phyloP scores from a whole-genome alignment of 2,329 filamentous ascomycete genomes.

The Apiospora kogelbergensis region DNA sequence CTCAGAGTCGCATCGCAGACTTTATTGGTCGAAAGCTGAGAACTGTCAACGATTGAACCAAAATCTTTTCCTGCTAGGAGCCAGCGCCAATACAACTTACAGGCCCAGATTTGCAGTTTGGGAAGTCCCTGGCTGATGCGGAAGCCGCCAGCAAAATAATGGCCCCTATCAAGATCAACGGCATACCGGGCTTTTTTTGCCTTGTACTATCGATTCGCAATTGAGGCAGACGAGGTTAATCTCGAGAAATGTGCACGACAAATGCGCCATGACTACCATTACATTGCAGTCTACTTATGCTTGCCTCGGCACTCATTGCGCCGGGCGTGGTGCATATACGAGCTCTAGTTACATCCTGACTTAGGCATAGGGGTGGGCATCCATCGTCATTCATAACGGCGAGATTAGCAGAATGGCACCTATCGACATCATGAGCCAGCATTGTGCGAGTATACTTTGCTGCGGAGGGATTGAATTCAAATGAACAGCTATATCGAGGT shows the following conservation, averaged over 20 bases:
- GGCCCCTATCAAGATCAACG: background rate
- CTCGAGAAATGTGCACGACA: background rate
- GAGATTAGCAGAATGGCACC: background rate
- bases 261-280: background rate
- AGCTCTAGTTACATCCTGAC: background rate
- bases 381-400: background rate
- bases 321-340: background rate
- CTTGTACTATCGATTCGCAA: background rate
- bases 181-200: background rate
- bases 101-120: conserved; percentile 27
- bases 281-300: background rate
- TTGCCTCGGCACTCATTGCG: background rate
- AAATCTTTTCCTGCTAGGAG: background rate
- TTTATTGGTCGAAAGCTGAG: conserved; percentile 28
- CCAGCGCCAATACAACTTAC: conserved; percentile 16
- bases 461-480: background rate
- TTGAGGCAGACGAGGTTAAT: background rate
- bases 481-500: background rate
- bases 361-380: background rate
- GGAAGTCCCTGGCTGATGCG: conserved; percentile 25
- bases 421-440: background rate
- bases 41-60: background rate
- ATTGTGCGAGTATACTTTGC: background rate
- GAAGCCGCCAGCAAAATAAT: conserved; percentile 17
- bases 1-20: conserved; percentile 28